Evolutionary conservation across 768 basidiomycete genomes (phyloP).

Genomic region (Lentinus brumalis): DNA sequence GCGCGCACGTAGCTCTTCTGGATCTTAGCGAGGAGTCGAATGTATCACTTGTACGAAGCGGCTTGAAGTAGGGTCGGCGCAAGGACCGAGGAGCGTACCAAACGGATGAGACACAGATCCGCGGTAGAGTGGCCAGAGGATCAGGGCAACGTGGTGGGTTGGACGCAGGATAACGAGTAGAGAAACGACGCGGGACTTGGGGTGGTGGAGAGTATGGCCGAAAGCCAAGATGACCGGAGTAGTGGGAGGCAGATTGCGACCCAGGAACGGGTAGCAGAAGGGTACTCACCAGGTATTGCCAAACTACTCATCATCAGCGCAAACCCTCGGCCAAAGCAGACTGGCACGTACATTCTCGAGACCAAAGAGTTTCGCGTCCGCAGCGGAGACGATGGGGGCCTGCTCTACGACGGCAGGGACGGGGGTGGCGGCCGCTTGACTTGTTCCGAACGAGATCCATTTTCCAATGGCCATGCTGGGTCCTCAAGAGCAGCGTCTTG

Average conservation of each 20-base stretch:
- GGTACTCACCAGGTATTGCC: constrained; percentile 87
- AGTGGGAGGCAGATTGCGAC: neutral
- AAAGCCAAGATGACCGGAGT: neutral
- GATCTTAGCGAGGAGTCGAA: too few species aligned
- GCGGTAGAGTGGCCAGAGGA: too few species aligned
- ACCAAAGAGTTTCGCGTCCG: constrained; percentile 91
- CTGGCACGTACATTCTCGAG: constrained; percentile 83
- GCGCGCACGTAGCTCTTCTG: too few species aligned
- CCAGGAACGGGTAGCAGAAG: neutral
- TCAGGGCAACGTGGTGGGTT: too few species aligned
- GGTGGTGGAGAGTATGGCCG: too few species aligned
- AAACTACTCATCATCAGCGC: constrained; percentile 54
- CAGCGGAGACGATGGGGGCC: constrained; percentile 41
- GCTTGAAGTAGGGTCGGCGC: too few species aligned
- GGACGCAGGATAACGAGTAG: too few species aligned
- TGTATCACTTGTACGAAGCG: too few species aligned
- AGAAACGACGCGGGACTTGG: too few species aligned
- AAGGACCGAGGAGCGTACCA: too few species aligned
- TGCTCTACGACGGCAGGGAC: constrained; percentile 22
- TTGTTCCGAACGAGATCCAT: constrained; percentile 31
- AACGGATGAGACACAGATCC: too few species aligned
- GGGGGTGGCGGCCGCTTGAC: constrained; percentile 18
- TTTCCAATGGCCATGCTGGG: constrained; percentile 28
- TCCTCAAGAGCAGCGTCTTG: constrained; percentile 8
- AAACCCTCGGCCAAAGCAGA: constrained; percentile 10